phyloP scores from a whole-genome alignment of 2,329 filamentous ascomycete genomes.

The Cordyceps cicadae region DNA sequence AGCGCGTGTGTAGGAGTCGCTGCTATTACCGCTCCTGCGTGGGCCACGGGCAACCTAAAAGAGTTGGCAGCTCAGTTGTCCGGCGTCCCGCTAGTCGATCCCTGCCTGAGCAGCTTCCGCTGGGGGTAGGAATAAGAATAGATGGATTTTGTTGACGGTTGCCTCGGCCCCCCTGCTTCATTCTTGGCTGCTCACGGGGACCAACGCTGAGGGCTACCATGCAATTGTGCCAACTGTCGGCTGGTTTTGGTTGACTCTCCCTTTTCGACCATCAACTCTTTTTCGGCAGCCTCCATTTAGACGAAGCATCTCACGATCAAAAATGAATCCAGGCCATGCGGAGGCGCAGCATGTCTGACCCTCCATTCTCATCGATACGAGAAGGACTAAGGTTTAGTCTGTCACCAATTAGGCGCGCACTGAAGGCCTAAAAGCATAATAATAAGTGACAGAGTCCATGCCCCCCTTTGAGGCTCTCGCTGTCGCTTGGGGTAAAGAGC shows the following conservation, averaged over 20 bases:
- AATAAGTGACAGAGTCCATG: not conserved
- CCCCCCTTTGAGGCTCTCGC: not conserved
- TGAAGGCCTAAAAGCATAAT: not conserved
- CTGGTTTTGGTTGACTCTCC: not conserved
- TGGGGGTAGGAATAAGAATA: not conserved
- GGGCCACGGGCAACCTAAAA: not conserved
- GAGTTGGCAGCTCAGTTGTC: not conserved
- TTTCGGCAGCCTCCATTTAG: not conserved
- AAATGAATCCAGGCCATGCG: not conserved
- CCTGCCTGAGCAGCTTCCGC: not conserved
- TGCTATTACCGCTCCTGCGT: not conserved
- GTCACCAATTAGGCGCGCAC: not conserved
- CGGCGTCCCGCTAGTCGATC: not conserved
- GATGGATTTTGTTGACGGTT: not conserved
- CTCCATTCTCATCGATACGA: conserved; percentile 5
- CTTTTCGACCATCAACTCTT: not conserved
- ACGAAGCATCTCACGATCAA: not conserved
- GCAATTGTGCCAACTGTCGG: not conserved
- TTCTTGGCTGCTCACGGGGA: not conserved
- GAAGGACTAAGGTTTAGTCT: not conserved
- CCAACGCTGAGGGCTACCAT: not conserved
- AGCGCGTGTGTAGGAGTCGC: conserved; percentile 1
- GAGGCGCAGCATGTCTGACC: conserved; percentile 5
- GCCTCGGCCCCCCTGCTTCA: not conserved
- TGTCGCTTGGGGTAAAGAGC: not conserved